A percentile compares a stretch with the other conserved stretches of the same genome.
Evolutionary conservation across 2,329 filamentous ascomycete genomes (phyloP).

Genomic region (Drechslerella stenobrocha): DNA sequence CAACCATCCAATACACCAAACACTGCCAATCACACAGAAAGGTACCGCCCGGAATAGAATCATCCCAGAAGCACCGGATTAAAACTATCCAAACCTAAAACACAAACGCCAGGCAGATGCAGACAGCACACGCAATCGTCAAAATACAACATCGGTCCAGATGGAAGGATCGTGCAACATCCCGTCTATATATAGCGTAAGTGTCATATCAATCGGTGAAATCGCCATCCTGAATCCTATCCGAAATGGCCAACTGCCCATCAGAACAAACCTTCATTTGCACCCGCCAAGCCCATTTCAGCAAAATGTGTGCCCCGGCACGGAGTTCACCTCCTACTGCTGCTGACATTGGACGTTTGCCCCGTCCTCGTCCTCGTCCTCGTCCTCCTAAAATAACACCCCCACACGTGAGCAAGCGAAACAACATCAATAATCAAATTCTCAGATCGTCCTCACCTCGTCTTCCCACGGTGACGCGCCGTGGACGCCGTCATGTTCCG

Average conservation of each 20-base stretch:
- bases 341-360: slow-evolving; percentile 71
- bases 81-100: slow-evolving; percentile 13
- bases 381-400: slow-evolving; percentile 67
- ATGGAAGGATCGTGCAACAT: slow-evolving; percentile 11
- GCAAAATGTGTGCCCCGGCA: too few species aligned
- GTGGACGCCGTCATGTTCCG: slow-evolving; percentile 58
- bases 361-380: slow-evolving; percentile 66
- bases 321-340: too few species aligned
- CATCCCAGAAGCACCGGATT: slow-evolving; percentile 2
- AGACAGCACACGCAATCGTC: not conserved
- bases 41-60: not conserved
- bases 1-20: not conserved
- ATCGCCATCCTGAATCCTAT: not conserved
- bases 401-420: slow-evolving; percentile 62
- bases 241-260: not conserved
- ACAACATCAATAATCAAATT: not conserved
- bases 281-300: too few species aligned
- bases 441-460: slow-evolving; percentile 56
- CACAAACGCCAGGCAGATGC: slow-evolving; percentile 26
- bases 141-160: slow-evolving; percentile 19
- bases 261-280: not conserved
- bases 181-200: slow-evolving; percentile 1
- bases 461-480: slow-evolving; percentile 59
- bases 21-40: not conserved
- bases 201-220: not conserved